A percentile compares a stretch with the other conserved stretches of the same genome.
These are phyloP conservation scores for Hordeum pubiflorum DNA, from an alignment of 202 grass and related monocot species.

Conservation along the genomic window DNA sequence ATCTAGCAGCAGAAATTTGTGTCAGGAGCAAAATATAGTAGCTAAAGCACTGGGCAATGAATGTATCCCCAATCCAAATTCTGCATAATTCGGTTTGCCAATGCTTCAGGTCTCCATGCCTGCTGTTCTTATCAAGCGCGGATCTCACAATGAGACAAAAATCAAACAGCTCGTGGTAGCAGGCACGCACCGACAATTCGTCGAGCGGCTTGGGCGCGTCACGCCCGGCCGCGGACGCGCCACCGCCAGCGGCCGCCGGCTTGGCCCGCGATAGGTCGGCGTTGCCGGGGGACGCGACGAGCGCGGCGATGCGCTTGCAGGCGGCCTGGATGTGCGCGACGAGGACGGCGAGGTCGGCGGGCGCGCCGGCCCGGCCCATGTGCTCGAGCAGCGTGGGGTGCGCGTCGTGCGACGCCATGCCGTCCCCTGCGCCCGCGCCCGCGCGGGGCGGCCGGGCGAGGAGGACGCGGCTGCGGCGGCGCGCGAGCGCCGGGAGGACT, in stretches of 20 bases:
- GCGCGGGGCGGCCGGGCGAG: not conserved
- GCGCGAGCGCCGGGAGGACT: not conserved
- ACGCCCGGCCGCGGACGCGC: constrained; percentile 29
- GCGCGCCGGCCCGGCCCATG: constrained; percentile 32
- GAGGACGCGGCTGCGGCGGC: not conserved
- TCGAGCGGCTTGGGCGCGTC: constrained; percentile 84
- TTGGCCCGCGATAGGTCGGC: constrained; percentile 34
- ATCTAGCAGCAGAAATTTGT: not conserved
- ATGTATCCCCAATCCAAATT: not conserved
- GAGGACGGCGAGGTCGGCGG: constrained; percentile 57
- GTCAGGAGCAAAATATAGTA: not conserved
- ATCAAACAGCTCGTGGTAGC: not conserved
- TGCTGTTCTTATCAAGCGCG: not conserved
- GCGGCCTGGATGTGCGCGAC: constrained; percentile 72
- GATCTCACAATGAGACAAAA: not conserved
- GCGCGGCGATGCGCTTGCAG: constrained; percentile 83
- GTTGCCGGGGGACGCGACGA: constrained; percentile 61
- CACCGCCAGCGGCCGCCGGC: not conserved
- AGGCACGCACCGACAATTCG: constrained; percentile 52
- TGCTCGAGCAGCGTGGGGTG: constrained; percentile 53
- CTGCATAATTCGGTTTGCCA: not conserved
- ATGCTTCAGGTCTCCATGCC: not conserved
- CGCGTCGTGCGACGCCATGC: not conserved
- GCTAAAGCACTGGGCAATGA: not conserved
- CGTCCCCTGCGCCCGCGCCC: not conserved